These are phyloP conservation scores for Lathyrus aphaca DNA, from an alignment of 306 rosid species.

Conservation along the genomic window DNA sequence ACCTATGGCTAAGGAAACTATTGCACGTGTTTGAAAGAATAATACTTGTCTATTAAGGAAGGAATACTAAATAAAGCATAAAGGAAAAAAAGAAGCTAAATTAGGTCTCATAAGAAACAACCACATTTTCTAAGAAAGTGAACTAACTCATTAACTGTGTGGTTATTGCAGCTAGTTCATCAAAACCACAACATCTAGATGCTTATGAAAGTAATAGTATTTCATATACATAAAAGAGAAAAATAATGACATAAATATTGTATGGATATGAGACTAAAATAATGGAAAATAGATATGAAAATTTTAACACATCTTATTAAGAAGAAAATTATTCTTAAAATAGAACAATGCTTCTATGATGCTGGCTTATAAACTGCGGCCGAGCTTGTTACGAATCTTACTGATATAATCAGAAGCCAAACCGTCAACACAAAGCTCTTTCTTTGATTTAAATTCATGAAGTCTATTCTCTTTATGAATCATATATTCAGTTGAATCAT, in stretches of 20 bases:
- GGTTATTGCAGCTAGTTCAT: slow-evolving; percentile 31
- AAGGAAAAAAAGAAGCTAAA: slow-evolving; percentile 26
- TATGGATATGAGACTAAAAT: too few species aligned
- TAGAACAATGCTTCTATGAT: background rate
- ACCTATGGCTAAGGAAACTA: background rate
- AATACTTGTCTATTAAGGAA: slow-evolving; percentile 37
- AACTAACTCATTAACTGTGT: slow-evolving; percentile 1
- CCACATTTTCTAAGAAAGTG: background rate
- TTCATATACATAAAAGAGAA: background rate
- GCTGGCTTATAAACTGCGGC: slow-evolving; percentile 37
- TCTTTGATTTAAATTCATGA: slow-evolving; percentile 16
- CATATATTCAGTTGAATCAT: slow-evolving; percentile 38
- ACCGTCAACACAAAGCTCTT: slow-evolving; percentile 57
- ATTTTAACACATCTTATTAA: too few species aligned
- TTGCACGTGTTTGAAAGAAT: slow-evolving; percentile 1
- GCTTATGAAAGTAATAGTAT: background rate
- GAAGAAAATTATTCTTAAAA: too few species aligned
- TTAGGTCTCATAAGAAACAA: slow-evolving; percentile 10
- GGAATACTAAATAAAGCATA: slow-evolving; percentile 42
- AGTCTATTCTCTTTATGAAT: slow-evolving; percentile 45
- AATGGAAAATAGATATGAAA: too few species aligned
- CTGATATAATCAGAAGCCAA: slow-evolving; percentile 61
- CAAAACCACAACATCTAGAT: slow-evolving; percentile 27
- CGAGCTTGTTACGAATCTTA: slow-evolving; percentile 56
- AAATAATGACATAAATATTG: too few species aligned